Evolutionary conservation across 1,284 basidiomycete species (phyloP).

Genomic region (Lentinula novae-zelandiae): DNA sequence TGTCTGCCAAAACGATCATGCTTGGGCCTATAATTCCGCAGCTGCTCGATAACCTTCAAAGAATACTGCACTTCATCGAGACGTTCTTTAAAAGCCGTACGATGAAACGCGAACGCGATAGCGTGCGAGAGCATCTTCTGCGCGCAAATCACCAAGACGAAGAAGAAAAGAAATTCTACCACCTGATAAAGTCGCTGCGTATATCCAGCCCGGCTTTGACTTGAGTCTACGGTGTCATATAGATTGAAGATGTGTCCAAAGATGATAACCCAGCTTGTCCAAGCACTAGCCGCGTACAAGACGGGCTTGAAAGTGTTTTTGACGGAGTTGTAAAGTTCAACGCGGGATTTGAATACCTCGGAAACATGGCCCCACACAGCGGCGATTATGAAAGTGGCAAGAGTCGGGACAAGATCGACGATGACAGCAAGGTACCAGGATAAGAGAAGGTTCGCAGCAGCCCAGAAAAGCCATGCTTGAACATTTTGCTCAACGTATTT

Average conservation of each 20-base stretch:
- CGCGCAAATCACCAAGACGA: conserved; percentile 52
- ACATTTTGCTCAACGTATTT: conserved; percentile 63
- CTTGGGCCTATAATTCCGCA: conserved; percentile 71
- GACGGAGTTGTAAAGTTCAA: conserved; percentile 66
- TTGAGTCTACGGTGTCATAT: conserved; percentile 39
- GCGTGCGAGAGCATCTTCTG: conserved; percentile 67
- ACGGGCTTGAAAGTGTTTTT: conserved; percentile 67
- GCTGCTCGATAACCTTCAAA: conserved; percentile 62
- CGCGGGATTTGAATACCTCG: conserved; percentile 57
- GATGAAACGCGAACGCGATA: conserved; percentile 73
- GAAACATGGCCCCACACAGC: conserved; percentile 72
- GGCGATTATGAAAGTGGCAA: conserved; percentile 49
- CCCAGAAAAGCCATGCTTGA: conserved; percentile 78
- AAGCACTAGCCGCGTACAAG: conserved; percentile 61
- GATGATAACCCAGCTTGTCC: conserved; percentile 69
- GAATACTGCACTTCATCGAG: conserved; percentile 53
- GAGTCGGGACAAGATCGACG: conserved; percentile 59
- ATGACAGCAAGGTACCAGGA: conserved; percentile 75
- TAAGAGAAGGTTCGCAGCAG: conserved; percentile 66
- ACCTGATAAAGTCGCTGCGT: conserved; percentile 54
- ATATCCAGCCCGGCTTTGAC: conserved; percentile 49
- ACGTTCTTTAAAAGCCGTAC: conserved; percentile 72
- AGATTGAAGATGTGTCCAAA: conserved; percentile 60
- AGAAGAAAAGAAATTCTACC: conserved; percentile 69
- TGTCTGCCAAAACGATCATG: conserved; percentile 28